Conservation (phyloP, 1,284 basidiomycete genomes). For the Tilletia caries region DNA sequence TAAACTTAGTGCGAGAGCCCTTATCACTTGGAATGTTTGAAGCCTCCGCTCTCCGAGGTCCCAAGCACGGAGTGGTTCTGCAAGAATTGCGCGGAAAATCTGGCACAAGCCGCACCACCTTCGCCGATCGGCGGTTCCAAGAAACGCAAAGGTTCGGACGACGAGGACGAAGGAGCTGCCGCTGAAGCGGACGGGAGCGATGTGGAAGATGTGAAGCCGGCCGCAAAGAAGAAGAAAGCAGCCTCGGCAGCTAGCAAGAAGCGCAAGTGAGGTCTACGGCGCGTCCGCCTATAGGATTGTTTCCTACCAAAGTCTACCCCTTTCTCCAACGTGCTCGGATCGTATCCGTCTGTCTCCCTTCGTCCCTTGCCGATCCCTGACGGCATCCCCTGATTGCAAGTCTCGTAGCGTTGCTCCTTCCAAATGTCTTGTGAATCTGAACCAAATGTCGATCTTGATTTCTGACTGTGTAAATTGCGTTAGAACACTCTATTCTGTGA, state of each 20-base stretch:
- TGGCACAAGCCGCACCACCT: not conserved
- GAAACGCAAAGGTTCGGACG: not conserved
- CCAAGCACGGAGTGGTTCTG: conserved; percentile 66
- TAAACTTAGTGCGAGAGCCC: conserved; percentile 73
- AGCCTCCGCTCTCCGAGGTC: conserved; percentile 69
- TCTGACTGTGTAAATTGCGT: too few relatives aligned
- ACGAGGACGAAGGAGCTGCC: not conserved
- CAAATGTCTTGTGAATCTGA: too few relatives aligned
- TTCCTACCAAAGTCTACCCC: too few relatives aligned
- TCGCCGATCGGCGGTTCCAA: not conserved
- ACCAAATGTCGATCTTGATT: too few relatives aligned
- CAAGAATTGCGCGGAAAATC: conserved; percentile 27
- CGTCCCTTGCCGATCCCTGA: too few relatives aligned
- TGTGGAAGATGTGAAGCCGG: conserved; percentile 2
- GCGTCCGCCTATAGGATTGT: not conserved
- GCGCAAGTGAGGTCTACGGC: not conserved
- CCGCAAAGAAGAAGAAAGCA: conserved; percentile 2
- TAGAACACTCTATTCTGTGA: too few relatives aligned
- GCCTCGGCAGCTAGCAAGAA: not conserved
- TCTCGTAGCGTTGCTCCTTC: too few relatives aligned
- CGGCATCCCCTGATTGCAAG: too few relatives aligned
- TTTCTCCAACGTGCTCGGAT: too few relatives aligned
- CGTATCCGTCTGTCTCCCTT: too few relatives aligned
- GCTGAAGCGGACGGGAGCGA: not conserved
- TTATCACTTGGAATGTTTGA: conserved; percentile 77